Base-by-base conservation (phyloP, 371 early-diverging fungal species). In the Mucor lusitanicus region DNA sequence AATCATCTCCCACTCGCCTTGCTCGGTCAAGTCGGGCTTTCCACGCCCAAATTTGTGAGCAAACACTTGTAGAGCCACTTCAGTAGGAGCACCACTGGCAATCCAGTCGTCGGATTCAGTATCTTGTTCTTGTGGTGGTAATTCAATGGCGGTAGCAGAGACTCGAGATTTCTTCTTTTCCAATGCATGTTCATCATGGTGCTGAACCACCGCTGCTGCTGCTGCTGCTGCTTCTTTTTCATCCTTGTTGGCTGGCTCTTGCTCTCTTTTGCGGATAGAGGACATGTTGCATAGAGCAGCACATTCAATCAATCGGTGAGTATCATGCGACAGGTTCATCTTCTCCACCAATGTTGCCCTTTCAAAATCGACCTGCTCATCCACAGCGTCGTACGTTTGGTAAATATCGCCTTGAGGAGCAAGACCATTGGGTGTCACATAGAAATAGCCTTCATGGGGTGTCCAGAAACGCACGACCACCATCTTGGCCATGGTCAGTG, bases 11-110 rank as follows among this genome's bases (percentile, higher is more conserved):
- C 86, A 91, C 21, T 76, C 81, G 25, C 50, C 70, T 32, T 64
- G 66, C 32, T 68, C 62, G 9, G 63, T 63, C 56, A 90, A 75
- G 32, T 63, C 68, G 32, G 89, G 87, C 65, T 87, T 87, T 61
- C 87, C 87, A 75, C 84, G 78, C 13, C 80, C 71, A 32, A 88
- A 79, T 64, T 89, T 91, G 64, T 84, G 76, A 39, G 90, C 90
- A 74, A 92, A 87, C 2, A 90, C 90, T 69, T 91, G 91, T 35
- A 91, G 83, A 33, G 92, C 89, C 35, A 88, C 85, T 74, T 93
- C 91, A 3, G 92, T 90, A 48, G 91, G 86, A 50, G 80, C 91
- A 27, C 90, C 87, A 46, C 81, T 80, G 55, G 83, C 73, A 11
- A 79, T 64, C 86, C 88, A 89, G 6, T 85, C 85, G 64, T 84